Evolutionary conservation across 2,329 filamentous ascomycete genomes (phyloP), one percentile per base, ranked within the genome.

Genomic region (Cucurbitaria berberidis): DNA sequence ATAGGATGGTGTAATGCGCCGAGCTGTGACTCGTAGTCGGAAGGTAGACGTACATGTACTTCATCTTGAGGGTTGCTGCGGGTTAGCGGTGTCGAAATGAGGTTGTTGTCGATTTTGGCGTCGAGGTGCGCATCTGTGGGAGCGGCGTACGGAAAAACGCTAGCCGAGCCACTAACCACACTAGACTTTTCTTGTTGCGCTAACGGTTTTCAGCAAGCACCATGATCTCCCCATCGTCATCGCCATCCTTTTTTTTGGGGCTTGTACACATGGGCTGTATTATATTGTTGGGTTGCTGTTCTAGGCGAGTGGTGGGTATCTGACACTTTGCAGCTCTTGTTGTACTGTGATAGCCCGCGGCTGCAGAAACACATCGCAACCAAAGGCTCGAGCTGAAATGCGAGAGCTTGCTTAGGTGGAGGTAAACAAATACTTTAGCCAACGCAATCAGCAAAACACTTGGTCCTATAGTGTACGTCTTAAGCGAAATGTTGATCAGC

Each of bases 31-130:
- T 48, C 40, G 43, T 29, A 42, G 38, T 44, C 52, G 55, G 44
- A 38, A 48, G 59, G 48, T 48, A 62, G 48, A 68, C 72, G 68
- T 74, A 74, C 70, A 99, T 96, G 91, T 97, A 98, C 86, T 90
- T 96, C 95, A 98, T 98, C 84, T 90, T 97, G 89, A 66, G 65
- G 67, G 67, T 70, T 68, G 70, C 67, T 63, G 70, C 63, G 63
- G 64, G 60, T 71, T 70, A 67, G 64, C 59, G 66, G 59, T 68
- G 68, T 68, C 65, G 64, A 60, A n/a, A 64, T 69, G 68, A 68
- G 51, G 39, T 55, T 52, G 42, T 29, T 45, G 42, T 45, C 42
- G 42, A 45, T 27, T 42, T 27, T 42, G 40, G 36, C 40, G 24
- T 11, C n/a, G 40, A 15, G 4, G 24, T 26, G 29, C 16, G 10